phyloP scores from a whole-genome alignment of 78 protist species.

The Dictyostelium citrinum region DNA sequence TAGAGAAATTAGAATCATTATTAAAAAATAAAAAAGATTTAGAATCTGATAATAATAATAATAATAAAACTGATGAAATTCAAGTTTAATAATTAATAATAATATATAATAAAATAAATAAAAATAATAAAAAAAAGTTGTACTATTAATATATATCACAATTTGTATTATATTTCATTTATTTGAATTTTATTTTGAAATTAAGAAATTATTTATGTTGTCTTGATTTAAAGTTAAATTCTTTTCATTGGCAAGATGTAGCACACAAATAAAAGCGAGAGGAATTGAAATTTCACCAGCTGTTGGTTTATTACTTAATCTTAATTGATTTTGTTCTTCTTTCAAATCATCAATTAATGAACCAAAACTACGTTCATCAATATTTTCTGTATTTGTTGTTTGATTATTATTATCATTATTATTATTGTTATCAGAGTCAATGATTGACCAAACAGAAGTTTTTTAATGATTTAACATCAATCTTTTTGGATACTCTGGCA shows the following conservation, averaged over 20 bases:
- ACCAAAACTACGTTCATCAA: neutral
- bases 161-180: neutral
- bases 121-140: neutral
- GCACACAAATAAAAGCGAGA: slow-evolving; percentile 92
- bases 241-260: slow-evolving; percentile 96
- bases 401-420: neutral
- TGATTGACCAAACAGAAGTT: slow-evolving; percentile 23
- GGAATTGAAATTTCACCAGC: slow-evolving; percentile 79
- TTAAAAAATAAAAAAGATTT: neutral
- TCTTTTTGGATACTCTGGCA: slow-evolving; percentile 55
- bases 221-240: slow-evolving; percentile 41
- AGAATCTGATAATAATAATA: neutral
- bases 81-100: neutral
- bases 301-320: neutral
- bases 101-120: too few relatives aligned
- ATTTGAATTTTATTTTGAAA: neutral
- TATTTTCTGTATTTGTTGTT: neutral
- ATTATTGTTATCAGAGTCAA: neutral
- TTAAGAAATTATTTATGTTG: slow-evolving; percentile 12
- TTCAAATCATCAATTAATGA: neutral
- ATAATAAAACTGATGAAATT: neutral
- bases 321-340: neutral
- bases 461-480: slow-evolving; percentile 69
- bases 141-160: neutral
- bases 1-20: neutral